Evolutionary conservation across 768 basidiomycete genomes (phyloP).

Genomic region (Piloderma croceum): DNA sequence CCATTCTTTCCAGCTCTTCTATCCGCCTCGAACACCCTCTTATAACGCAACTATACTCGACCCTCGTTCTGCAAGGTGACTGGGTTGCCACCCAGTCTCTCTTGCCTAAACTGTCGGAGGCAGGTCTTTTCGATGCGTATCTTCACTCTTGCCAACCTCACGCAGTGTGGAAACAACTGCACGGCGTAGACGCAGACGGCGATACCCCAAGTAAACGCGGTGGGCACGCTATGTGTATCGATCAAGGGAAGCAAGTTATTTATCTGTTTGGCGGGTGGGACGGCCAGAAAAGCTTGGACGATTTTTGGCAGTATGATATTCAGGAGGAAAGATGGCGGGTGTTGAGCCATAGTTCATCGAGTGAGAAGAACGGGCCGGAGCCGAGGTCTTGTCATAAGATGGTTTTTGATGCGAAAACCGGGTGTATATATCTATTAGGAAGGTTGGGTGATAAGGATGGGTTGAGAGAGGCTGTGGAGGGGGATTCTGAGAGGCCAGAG

Average conservation of each 20-base stretch:
- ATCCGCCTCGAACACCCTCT: conserved; percentile 66
- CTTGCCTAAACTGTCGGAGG: conserved; percentile 42
- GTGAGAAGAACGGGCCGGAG: conserved; percentile 60
- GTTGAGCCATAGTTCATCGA: conserved; percentile 48
- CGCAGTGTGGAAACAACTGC: conserved; percentile 55
- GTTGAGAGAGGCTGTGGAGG: conserved; percentile 21
- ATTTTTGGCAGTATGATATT: conserved; percentile 74
- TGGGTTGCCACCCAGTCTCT: conserved; percentile 55
- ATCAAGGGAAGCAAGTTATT: conserved; percentile 52
- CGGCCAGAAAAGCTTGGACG: conserved; percentile 64
- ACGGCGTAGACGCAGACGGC: conserved; percentile 56
- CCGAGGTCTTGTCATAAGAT: conserved; percentile 78
- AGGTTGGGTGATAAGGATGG: conserved; percentile 55
- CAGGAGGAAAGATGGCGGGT: conserved; percentile 54
- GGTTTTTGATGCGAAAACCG: conserved; percentile 69
- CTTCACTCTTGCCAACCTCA: conserved; percentile 46
- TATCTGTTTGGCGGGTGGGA: conserved; percentile 82
- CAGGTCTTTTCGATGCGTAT: conserved; percentile 58
- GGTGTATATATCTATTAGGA: conserved; percentile 69
- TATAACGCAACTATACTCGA: conserved; percentile 57
- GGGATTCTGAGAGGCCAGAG: conserved; percentile 8
- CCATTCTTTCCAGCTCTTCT: conserved; percentile 49
- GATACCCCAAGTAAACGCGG: conserved; percentile 65
- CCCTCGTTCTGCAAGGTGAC: conserved; percentile 61
- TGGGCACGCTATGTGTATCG: conserved; percentile 81